Evolutionary conservation across 2,329 filamentous ascomycete species (phyloP).

Genomic region (Talaromyces sp.): DNA sequence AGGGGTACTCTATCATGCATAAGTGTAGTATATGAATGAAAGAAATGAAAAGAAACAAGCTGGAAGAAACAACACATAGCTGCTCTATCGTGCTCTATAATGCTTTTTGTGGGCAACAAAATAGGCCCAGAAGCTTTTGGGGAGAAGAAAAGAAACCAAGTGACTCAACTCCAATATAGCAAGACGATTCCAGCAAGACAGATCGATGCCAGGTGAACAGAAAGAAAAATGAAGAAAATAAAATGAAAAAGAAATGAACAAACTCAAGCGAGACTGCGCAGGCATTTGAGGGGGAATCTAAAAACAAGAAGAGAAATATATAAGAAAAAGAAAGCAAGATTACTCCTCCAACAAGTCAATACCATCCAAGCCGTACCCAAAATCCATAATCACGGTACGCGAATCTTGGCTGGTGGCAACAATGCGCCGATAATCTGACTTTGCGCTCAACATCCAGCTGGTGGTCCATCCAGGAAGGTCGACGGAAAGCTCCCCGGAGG

Average conservation of each 20-base stretch:
- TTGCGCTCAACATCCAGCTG: slow-evolving; percentile 94
- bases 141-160: slow-evolving; percentile 19
- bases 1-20: neutral
- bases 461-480: slow-evolving; percentile 93
- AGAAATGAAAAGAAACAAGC: neutral
- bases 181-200: slow-evolving; percentile 26
- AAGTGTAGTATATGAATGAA: neutral
- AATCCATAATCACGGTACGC: slow-evolving; percentile 89
- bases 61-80: neutral
- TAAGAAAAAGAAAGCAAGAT: slow-evolving; percentile 14
- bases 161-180: too few relatives aligned
- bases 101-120: neutral
- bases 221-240: neutral
- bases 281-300: slow-evolving; percentile 6
- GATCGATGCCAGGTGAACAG: slow-evolving; percentile 20
- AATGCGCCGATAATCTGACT: slow-evolving; percentile 90
- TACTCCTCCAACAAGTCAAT: slow-evolving; percentile 47
- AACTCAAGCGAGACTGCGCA: neutral
- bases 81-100: neutral
- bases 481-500: slow-evolving; percentile 69
- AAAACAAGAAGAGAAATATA: slow-evolving; percentile 3
- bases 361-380: slow-evolving; percentile 59
- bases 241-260: neutral
- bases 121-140: slow-evolving; percentile 14
- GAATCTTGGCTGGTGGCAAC: slow-evolving; percentile 93